Base-by-base conservation (phyloP, 306 rosid genomes). In the Acacia crassicarpa region DNA sequence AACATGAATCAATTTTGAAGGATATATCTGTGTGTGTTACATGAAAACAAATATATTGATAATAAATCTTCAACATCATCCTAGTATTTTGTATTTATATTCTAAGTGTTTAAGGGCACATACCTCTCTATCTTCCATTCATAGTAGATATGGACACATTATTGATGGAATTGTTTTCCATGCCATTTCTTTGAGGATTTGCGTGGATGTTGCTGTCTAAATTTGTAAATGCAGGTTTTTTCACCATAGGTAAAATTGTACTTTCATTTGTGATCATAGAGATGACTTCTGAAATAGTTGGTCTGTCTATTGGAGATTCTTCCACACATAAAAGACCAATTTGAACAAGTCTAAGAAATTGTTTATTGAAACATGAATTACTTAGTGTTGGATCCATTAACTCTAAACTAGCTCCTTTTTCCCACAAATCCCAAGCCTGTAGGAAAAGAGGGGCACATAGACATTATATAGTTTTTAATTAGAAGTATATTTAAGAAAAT, bases 311-410 rank as follows among this genome's bases (percentile, higher is more conserved):
- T 48, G 84, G 81, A 58, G n/a, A 30, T 11, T 85, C 80, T 77
- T 85, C 85, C 44, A 77, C 80, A 17, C 85, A 69, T 22, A 79
- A 56, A 0, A 85, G 62, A 20, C 83, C 81, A 44, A 43, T 53
- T 16, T 85, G 83, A 11, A 81, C 48, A 45, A 79, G 78, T 85
- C 83, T 78, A 6, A 81, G 27, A 12, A 83, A 67, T 44, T 85
- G 65, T 11, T 85, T 75, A 0, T 19, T 46, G 3, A 53, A 41
- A 33, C 74, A 79, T 1, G 81, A 71, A 27, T 27, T 19, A 13
- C 38, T 27, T 62, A 62, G 20, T 11, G 8, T 25, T 27, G 40
- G 9, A 62, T 27, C 67, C 35, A 25, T 61, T 10, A 59, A 5
- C 67, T 61, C 67, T 61, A 61, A 23, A 1, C 67, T 17, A 3